phyloP scores from a whole-genome alignment of 306 rosid genomes.

The Macrotyloma uniflorum region DNA sequence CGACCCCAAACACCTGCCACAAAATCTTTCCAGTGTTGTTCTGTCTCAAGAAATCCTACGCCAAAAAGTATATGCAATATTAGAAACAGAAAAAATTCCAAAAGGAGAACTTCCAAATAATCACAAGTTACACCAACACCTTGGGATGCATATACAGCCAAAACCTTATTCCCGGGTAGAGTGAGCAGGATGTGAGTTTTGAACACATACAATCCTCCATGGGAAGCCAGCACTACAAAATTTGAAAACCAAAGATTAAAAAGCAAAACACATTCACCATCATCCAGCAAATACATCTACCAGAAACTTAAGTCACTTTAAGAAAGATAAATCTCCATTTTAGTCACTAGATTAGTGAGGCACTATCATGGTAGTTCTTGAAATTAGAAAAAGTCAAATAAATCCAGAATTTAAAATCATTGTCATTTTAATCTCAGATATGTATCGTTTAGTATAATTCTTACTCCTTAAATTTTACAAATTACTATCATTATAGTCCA shows the following conservation, averaged over 20 bases:
- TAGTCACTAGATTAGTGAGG: neutral
- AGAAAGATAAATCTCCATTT: neutral
- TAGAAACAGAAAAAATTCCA: neutral
- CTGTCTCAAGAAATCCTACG: slow-evolving; percentile 89
- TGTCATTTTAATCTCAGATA: neutral
- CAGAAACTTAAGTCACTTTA: neutral
- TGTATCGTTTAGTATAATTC: neutral
- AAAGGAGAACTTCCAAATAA: neutral
- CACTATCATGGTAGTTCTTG: neutral
- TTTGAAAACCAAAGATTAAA: neutral
- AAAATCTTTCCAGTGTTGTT: slow-evolving; percentile 92
- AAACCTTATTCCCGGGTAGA: slow-evolving; percentile 69
- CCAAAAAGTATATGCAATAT: neutral
- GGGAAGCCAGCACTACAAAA: slow-evolving; percentile 89
- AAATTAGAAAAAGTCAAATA: neutral
- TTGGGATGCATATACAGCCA: slow-evolving; percentile 99
- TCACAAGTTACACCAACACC: slow-evolving; percentile 49
- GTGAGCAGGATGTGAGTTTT: slow-evolving; percentile 52
- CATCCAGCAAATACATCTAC: neutral
- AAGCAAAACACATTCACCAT: neutral
- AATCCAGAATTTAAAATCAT: neutral
- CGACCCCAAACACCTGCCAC: slow-evolving; percentile 89
- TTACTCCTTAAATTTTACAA: neutral
- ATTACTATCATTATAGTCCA: neutral
- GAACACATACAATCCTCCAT: slow-evolving; percentile 91